Evolutionary conservation across 257 asterid species (phyloP).

Genomic region (Catharanthus roseus): DNA sequence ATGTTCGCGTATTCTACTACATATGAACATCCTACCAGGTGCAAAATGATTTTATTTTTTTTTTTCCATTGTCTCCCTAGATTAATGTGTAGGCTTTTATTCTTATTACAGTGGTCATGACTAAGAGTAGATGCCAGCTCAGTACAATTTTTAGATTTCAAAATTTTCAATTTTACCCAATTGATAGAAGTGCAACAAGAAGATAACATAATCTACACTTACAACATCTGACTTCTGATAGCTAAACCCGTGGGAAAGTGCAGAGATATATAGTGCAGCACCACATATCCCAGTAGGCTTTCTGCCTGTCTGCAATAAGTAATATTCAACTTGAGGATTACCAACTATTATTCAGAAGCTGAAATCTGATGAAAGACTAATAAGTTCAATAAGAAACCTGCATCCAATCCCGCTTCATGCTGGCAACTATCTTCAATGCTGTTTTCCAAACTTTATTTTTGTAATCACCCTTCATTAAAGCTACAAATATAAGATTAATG

Average conservation of each 20-base stretch:
- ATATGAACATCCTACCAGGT: neutral
- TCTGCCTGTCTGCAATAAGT: constrained; percentile 74
- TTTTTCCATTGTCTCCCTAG: neutral
- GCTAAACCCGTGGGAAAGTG: constrained; percentile 64
- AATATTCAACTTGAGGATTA: neutral
- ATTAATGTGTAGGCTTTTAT: neutral
- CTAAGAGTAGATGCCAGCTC: neutral
- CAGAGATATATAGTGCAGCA: constrained; percentile 84
- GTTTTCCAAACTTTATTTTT: constrained; percentile 19
- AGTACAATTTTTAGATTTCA: neutral
- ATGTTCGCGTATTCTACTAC: too few species aligned
- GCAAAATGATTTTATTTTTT: too few species aligned
- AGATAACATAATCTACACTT: constrained; percentile 25
- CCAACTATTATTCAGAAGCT: neutral
- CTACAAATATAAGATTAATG: neutral
- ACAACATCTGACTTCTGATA: constrained; percentile 70
- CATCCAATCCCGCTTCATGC: constrained; percentile 97
- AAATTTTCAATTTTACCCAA: neutral
- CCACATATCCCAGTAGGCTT: constrained; percentile 96
- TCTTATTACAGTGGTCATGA: neutral
- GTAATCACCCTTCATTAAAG: constrained; percentile 17
- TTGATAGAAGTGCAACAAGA: neutral
- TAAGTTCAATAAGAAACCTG: constrained; percentile 37
- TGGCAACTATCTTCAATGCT: constrained; percentile 38
- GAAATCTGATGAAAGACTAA: neutral